These are phyloP conservation scores for Kwoniella mangroviensis DNA, from an alignment of 768 basidiomycete genomes.

Conservation along the genomic window DNA sequence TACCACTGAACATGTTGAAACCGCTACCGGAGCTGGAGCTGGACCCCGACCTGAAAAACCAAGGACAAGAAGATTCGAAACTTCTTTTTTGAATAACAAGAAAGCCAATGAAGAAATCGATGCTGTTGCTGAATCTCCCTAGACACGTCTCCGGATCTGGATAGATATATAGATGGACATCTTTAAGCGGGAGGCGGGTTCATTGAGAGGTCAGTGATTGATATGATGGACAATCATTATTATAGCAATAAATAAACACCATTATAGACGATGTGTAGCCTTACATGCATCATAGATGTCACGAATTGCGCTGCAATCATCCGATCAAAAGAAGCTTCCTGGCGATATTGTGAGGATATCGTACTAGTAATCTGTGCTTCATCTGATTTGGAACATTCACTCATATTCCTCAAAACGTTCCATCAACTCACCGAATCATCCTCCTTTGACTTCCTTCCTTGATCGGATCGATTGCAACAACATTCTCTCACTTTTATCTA, in stretches of 20 bases:
- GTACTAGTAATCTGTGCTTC: too few species aligned
- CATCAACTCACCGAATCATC: too few species aligned
- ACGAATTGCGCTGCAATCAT: not conserved
- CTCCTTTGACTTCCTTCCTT: too few species aligned
- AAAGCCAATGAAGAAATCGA: not conserved
- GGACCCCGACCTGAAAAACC: not conserved
- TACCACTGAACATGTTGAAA: constrained; percentile 35
- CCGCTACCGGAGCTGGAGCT: not conserved
- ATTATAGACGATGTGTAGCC: not conserved
- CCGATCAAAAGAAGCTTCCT: not conserved
- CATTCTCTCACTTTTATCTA: not conserved
- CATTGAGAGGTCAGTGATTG: too few species aligned
- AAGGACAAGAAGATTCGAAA: constrained; percentile 20
- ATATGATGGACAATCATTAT: not conserved
- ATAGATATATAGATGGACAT: not conserved
- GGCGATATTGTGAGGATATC: not conserved
- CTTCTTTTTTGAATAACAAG: constrained; percentile 15
- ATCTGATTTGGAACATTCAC: too few species aligned
- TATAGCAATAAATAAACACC: not conserved
- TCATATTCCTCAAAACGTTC: not conserved
- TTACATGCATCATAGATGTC: constrained; percentile 12
- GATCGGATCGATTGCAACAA: not conserved
- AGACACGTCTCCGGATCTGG: not conserved
- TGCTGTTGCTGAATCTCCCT: constrained; percentile 9
- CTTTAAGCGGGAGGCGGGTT: not conserved